Conservation (phyloP, 305 asterid genomes). For the Rubia tinctorum region DNA sequence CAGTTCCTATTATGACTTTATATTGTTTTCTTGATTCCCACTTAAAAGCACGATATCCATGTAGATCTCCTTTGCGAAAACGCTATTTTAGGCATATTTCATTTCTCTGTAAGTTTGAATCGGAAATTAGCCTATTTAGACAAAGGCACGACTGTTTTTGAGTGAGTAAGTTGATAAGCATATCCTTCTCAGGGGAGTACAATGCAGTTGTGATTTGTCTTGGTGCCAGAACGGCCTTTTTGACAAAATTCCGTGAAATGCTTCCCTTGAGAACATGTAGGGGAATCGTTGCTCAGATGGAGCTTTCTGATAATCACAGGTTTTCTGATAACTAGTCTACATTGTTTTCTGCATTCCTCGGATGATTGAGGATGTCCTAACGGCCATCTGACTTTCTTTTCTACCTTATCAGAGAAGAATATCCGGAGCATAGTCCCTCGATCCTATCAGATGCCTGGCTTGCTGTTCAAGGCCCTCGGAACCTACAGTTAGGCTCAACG, state of each 20-base stretch:
- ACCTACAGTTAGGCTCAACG: slow-evolving; percentile 73
- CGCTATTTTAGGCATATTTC: background rate
- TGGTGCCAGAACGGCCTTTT: slow-evolving; percentile 76
- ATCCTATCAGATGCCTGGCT: slow-evolving; percentile 89
- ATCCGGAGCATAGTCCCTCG: slow-evolving; percentile 67
- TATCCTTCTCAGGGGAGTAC: slow-evolving; percentile 57
- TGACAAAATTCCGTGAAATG: slow-evolving; percentile 68
- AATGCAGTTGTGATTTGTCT: slow-evolving; percentile 79
- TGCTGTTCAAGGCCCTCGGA: slow-evolving; percentile 62
- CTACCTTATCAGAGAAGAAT: slow-evolving; percentile 49
- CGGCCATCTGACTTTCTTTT: background rate
- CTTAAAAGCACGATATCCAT: background rate
- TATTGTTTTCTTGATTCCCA: background rate
- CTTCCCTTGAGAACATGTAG: slow-evolving; percentile 85
- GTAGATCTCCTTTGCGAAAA: background rate
- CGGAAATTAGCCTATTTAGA: background rate
- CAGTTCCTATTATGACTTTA: background rate
- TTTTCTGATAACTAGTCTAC: too few relatives aligned
- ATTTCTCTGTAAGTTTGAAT: background rate
- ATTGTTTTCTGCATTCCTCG: background rate
- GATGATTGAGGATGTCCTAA: background rate
- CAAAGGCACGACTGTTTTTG: background rate
- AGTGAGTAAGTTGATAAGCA: slow-evolving; percentile 1
- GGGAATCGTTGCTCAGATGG: slow-evolving; percentile 72
- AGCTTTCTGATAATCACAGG: slow-evolving; percentile 56